These are phyloP conservation scores for Pigoraptor vietnamica DNA, from an alignment of 78 protist genomes.

Conservation along the genomic window DNA sequence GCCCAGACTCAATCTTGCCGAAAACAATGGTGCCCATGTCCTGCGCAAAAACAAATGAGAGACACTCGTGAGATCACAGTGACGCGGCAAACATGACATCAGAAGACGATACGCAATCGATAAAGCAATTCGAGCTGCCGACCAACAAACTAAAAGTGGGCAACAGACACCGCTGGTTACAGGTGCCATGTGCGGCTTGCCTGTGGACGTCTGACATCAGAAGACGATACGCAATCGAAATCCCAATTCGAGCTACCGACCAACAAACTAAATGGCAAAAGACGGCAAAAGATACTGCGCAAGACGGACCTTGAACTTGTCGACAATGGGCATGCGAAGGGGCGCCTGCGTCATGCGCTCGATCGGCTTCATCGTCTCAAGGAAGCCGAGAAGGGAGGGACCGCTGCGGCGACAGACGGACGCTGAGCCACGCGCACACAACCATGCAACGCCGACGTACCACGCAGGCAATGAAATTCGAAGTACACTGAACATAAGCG, in stretches of 20 bases:
- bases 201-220: too few relatives aligned
- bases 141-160: background rate
- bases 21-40: constrained; percentile 73
- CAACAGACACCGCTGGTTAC: too few relatives aligned
- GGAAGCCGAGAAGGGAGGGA: constrained; percentile 62
- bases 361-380: constrained; percentile 56
- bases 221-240: background rate
- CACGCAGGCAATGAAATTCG: too few relatives aligned
- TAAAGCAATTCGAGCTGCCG: background rate
- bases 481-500: too few relatives aligned
- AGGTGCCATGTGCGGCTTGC: too few relatives aligned
- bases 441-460: too few relatives aligned
- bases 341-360: constrained; percentile 53
- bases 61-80: too few relatives aligned
- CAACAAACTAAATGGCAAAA: background rate
- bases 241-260: background rate
- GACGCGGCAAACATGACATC: background rate
- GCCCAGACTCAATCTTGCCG: constrained; percentile 91
- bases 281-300: background rate
- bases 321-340: constrained; percentile 78
- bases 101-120: background rate
- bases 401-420: constrained; percentile 29
- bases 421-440: constrained; percentile 63
- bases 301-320: constrained; percentile 55
- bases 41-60: too few relatives aligned